Evolutionary conservation across 1,284 basidiomycete species (phyloP).

Genomic region (Sanguinoderma infundibulare): DNA sequence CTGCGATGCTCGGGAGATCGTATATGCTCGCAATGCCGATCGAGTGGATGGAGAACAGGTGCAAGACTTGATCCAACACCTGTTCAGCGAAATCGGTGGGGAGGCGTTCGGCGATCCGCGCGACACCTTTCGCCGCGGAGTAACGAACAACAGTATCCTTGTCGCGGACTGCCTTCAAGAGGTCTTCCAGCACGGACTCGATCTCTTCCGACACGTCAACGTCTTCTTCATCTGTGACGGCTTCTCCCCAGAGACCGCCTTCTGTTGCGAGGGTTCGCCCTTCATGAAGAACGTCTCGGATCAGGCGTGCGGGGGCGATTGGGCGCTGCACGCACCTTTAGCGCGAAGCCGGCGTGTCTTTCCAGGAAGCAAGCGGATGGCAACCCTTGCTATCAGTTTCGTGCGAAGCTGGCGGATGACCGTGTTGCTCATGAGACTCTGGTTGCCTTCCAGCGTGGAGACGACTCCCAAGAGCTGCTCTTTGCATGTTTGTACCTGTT

Average conservation of each 20-base stretch:
- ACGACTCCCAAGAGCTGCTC: slow-evolving; percentile 50
- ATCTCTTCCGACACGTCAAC: slow-evolving; percentile 81
- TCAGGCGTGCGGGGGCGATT: neutral
- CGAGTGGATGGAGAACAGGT: slow-evolving; percentile 70
- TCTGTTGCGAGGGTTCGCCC: slow-evolving; percentile 23
- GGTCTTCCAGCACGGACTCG: slow-evolving; percentile 75
- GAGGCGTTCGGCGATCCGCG: slow-evolving; percentile 83
- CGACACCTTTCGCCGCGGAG: slow-evolving; percentile 93
- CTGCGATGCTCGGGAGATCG: slow-evolving; percentile 77
- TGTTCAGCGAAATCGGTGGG: slow-evolving; percentile 79
- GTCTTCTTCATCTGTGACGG: slow-evolving; percentile 44
- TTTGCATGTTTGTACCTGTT: slow-evolving; percentile 53
- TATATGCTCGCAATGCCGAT: slow-evolving; percentile 62
- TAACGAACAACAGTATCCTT: slow-evolving; percentile 97
- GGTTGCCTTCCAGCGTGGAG: slow-evolving; percentile 43
- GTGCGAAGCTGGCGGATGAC: slow-evolving; percentile 67
- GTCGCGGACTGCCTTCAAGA: slow-evolving; percentile 83
- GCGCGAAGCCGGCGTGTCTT: slow-evolving; percentile 39
- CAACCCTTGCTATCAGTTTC: slow-evolving; percentile 69
- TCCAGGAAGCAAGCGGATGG: slow-evolving; percentile 65
- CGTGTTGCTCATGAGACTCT: slow-evolving; percentile 56
- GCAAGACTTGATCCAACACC: slow-evolving; percentile 80
- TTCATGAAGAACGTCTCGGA: slow-evolving; percentile 2
- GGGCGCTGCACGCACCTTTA: slow-evolving; percentile 42
- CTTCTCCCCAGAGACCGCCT: neutral